Percentiles rank a stretch among this genome's conserved stretches.
These are phyloP conservation scores for Tricladium varicosporioides DNA, from an alignment of 2,329 filamentous ascomycete species.

Conservation along the genomic window DNA sequence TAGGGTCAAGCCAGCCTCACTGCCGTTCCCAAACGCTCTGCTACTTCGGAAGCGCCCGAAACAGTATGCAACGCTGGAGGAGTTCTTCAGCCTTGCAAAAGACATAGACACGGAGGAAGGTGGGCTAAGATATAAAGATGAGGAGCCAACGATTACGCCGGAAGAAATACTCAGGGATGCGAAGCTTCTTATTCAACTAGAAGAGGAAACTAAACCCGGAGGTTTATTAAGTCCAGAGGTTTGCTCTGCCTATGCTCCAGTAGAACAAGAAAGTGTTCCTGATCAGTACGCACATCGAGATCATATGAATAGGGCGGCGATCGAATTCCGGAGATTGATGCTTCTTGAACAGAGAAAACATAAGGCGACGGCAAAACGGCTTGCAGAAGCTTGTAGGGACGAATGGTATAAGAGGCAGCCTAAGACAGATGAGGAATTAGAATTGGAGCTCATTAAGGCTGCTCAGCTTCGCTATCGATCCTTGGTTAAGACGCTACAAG, in stretches of 20 bases:
- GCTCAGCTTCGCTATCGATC: constrained; percentile 69
- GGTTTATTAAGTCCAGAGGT: constrained; percentile 69
- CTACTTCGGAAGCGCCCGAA: constrained; percentile 52
- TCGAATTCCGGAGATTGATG: constrained; percentile 79
- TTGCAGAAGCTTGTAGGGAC: constrained; percentile 76
- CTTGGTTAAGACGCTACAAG: constrained; percentile 57
- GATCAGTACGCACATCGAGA: constrained; percentile 86
- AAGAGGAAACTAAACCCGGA: constrained; percentile 71
- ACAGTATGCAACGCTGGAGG: constrained; percentile 53
- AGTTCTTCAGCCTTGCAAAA: constrained; percentile 53
- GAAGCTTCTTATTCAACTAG: constrained; percentile 63
- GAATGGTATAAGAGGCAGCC: constrained; percentile 73
- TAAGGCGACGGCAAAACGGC: constrained; percentile 69
- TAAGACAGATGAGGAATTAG: constrained; percentile 76
- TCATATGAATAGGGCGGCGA: constrained; percentile 75
- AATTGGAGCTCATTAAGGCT: constrained; percentile 70
- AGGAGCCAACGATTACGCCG: constrained; percentile 52
- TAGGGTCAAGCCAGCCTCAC: constrained; percentile 44
- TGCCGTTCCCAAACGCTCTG: constrained; percentile 59
- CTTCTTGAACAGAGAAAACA: constrained; percentile 77
- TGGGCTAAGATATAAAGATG: constrained; percentile 52
- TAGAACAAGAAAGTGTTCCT: constrained; percentile 68
- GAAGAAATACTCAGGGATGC: constrained; percentile 69
- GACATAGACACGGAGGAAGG: constrained; percentile 56
- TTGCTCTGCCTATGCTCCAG: constrained; percentile 72